Base-by-base conservation (phyloP, 2,329 filamentous ascomycete genomes). In the Apiospora rasikravindrae region DNA sequence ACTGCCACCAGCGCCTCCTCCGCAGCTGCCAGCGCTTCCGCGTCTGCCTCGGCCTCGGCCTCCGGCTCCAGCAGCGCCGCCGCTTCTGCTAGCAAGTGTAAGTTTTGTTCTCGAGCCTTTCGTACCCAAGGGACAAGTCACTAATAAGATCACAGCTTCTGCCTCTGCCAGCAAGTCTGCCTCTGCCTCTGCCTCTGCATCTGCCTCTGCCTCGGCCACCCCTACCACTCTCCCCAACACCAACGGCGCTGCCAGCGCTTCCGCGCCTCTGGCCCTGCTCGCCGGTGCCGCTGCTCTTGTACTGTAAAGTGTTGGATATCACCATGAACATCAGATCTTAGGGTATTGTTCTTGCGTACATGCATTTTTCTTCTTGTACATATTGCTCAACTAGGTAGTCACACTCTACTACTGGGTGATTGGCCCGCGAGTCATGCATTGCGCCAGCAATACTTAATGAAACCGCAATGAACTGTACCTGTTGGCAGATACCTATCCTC, bases 191-290 rank as follows among this genome's bases (percentile, higher is more conserved):
- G 57, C 69, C 26, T 16, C 73, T 37, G 49, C n/a, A n/a, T n/a
- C n/a, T n/a, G n/a, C n/a, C n/a, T n/a, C 69, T 10, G 53, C 69
- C 26, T 22, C 73, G 22, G 71, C 73, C 45, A 72, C 45, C 53
- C 72, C 73, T 14, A 49, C 57, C 8, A 22, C 26, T 22, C n/a
- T 22, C 64, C 78, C 79, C 69, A 77, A 77, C 75, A 76, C 74
- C 70, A 80, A 80, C 73, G 78, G 74, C 42, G 80, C 77, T 67
- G 74, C 73, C 68, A 75, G 70, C 69, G 53, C 76, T 26, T 75
- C 73, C 47, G 77, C 77, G 71, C 77, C 79, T 61, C 69, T 80
- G 69, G 78, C 77, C 7, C 76, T 77, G 26, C 29, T 80, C 57
- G 72, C 79, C 11, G 70, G 61, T 3, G 72, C 61, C 57, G 8